A percentile compares a stretch with the other conserved stretches of the same genome.
Evolutionary conservation across 2,329 filamentous ascomycete genomes (phyloP).

Genomic region (Exutisphaerella laricina): DNA sequence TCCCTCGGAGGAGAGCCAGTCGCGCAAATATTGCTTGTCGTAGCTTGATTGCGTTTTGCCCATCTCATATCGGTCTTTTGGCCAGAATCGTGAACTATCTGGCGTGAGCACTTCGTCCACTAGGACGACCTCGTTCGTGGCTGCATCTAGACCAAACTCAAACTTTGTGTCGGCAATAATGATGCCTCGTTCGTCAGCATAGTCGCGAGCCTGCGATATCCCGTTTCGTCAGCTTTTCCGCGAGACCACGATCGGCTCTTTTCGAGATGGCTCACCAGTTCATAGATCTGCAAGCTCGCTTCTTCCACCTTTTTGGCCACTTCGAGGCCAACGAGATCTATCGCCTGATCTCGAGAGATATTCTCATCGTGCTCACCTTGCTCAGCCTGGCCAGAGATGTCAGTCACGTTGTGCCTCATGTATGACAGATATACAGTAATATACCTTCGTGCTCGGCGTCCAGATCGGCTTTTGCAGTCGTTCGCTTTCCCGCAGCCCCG

Average conservation of each 20-base stretch:
- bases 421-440: not conserved
- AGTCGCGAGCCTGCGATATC: slow-evolving; percentile 48
- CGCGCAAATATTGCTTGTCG: slow-evolving; percentile 69
- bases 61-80: slow-evolving; percentile 62
- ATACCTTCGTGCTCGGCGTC: slow-evolving; percentile 71
- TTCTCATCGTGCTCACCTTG: slow-evolving; percentile 77
- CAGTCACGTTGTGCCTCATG: not conserved
- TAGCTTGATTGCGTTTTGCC: slow-evolving; percentile 76
- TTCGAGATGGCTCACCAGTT: slow-evolving; percentile 43
- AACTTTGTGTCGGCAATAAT: slow-evolving; percentile 76
- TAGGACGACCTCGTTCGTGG: slow-evolving; percentile 62
- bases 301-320: slow-evolving; percentile 62
- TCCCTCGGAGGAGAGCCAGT: slow-evolving; percentile 71
- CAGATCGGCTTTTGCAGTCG: slow-evolving; percentile 65
- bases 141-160: slow-evolving; percentile 62
- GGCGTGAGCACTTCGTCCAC: slow-evolving; percentile 85
- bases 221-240: too few species aligned
- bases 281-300: slow-evolving; percentile 61
- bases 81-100: slow-evolving; percentile 75
- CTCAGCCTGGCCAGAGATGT: slow-evolving; percentile 48
- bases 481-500: slow-evolving; percentile 65
- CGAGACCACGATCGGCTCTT: too few species aligned
- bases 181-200: slow-evolving; percentile 61
- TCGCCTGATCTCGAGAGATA: slow-evolving; percentile 63
- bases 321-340: slow-evolving; percentile 57